Evolutionary conservation across 495 filamentous ascomycete species (phyloP).

Genomic region (Neurospora hispaniola): DNA sequence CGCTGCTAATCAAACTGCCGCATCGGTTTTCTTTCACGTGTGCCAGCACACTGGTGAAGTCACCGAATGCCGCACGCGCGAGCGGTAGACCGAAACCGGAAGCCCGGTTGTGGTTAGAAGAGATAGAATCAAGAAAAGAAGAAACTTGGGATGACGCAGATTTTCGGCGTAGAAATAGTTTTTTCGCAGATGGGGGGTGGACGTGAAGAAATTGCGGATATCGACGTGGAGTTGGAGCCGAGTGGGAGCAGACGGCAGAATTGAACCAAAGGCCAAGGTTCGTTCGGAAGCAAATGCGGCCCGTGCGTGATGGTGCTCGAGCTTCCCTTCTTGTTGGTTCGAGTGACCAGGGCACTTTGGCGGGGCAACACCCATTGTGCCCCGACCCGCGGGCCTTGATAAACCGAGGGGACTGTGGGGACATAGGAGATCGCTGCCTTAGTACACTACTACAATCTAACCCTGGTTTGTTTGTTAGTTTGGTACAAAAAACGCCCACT

Average conservation of each 20-base stretch:
- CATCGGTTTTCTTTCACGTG: neutral
- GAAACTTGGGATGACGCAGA: neutral
- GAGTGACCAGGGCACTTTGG: neutral
- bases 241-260: neutral
- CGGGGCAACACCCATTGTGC: neutral
- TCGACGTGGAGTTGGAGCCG: neutral
- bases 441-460: too few relatives aligned
- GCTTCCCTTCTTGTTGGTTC: neutral
- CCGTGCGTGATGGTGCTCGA: neutral
- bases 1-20: neutral
- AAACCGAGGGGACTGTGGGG: too few relatives aligned
- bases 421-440: too few relatives aligned
- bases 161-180: neutral
- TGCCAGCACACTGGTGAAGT: neutral
- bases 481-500: too few relatives aligned
- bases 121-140: neutral
- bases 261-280: neutral
- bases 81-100: neutral
- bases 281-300: neutral
- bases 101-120: neutral
- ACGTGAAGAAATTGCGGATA: neutral
- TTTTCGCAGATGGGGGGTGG: neutral
- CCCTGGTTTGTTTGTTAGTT: too few relatives aligned
- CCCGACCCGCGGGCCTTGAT: too few relatives aligned
- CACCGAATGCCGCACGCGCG: neutral